Conservation (phyloP, 1,139 yeast genomes). For the Pneumocystis sp. region DNA sequence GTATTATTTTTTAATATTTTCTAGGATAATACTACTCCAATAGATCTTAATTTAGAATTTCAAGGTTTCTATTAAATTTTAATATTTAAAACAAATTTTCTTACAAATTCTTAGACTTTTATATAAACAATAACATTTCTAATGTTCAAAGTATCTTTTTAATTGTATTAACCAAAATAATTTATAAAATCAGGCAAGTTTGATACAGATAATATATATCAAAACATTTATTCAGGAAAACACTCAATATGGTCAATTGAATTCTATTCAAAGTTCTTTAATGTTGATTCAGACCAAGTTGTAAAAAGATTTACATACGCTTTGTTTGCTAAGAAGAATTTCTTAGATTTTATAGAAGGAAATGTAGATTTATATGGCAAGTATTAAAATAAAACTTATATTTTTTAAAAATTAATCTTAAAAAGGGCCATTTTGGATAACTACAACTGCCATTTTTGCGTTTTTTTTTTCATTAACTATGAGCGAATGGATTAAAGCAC, state of each 20-base stretch:
- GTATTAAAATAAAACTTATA: neutral
- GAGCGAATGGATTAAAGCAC: slow-evolving; percentile 36
- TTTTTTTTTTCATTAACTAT: slow-evolving; percentile 60
- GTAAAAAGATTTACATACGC: slow-evolving; percentile 24
- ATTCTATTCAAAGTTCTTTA: slow-evolving; percentile 16
- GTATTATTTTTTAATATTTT: neutral
- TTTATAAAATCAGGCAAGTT: neutral
- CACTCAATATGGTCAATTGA: slow-evolving; percentile 14
- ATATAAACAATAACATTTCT: neutral
- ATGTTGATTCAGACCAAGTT: slow-evolving; percentile 30
- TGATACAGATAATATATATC: neutral
- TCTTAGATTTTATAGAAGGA: slow-evolving; percentile 28
- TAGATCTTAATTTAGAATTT: neutral
- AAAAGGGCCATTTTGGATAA: slow-evolving; percentile 71
- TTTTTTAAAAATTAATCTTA: neutral
- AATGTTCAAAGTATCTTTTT: neutral
- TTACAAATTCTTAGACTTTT: neutral
- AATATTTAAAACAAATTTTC: neutral
- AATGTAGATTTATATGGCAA: slow-evolving; percentile 37
- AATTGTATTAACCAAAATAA: neutral
- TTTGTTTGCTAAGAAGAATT: slow-evolving; percentile 26
- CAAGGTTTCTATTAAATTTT: neutral
- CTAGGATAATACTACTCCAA: neutral
- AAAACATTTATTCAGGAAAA: slow-evolving; percentile 11
- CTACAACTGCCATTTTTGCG: slow-evolving; percentile 58